Evolutionary conservation across 139 green algal genomes (phyloP), one percentile per base, ranked within the genome.

Genomic region (Picochlorum costavermella): DNA sequence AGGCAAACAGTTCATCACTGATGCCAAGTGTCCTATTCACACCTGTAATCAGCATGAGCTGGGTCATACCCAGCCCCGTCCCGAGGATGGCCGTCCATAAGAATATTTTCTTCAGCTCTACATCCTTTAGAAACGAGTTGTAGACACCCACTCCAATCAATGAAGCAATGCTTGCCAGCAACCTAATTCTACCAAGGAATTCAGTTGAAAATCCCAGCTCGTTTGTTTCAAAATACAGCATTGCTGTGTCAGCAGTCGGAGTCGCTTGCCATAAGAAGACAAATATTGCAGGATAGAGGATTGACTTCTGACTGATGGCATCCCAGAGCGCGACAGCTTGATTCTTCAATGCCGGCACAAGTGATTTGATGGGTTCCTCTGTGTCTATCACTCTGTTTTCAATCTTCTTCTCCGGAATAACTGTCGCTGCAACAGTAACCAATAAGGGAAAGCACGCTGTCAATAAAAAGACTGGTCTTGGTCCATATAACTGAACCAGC

Each of bases 121-220:
- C 70, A 9, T 76, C 28, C 61, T 95, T 92, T 25, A 95, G 72
- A 17, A 40, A 12, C 53, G 72, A 86, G 25, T 77, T 87, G 76
- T 94, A 95, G 68, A 86, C 81, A 3, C 56, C 81, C 28, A 95
- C 81, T 1, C 88, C 87, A 16, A 53, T 71, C 30, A 97, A 77
- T 3, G 68, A 75, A 3, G 93, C 87, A 6, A 96, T 48, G 6
- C 69, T 72, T 9, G 81, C 85, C 29, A 86, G 85, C 31, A 99
- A 79, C n/a, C 80, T 76, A 17, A 99, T 88, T 4, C 82, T 68
- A 1, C 93, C 93, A 25, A 99, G 77, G 65, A 98, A 97, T 65
- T 93, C 86, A 2, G 86, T 72, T 0, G 68, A 76, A 62, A 94
- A 93, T 13, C 72, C 70, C 26, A 94, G 74, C 62, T 83, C 13